Conservation (phyloP, 495 filamentous ascomycete species). For the Neurospora tetraspora region DNA sequence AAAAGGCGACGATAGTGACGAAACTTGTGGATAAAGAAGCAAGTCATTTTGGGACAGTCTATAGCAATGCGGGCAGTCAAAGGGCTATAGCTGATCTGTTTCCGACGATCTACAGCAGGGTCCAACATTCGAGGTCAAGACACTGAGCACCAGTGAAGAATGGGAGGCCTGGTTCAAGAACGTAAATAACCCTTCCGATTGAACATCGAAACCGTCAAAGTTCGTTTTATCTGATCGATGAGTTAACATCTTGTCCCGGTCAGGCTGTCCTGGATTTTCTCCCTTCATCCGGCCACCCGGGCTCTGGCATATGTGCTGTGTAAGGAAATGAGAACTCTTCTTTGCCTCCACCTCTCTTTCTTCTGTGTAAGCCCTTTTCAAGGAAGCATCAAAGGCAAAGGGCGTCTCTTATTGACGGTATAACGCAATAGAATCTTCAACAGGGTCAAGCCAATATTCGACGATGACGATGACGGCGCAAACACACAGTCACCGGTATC, state of each 20-base stretch:
- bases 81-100: neutral
- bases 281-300: neutral
- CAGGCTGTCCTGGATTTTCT: neutral
- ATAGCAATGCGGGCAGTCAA: neutral
- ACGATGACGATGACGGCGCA: neutral
- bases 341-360: neutral
- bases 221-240: neutral
- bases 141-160: neutral
- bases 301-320: neutral
- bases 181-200: neutral
- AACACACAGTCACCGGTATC: neutral
- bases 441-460: neutral
- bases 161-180: neutral
- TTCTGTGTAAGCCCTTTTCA: neutral
- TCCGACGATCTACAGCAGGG: neutral
- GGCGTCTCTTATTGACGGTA: neutral
- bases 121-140: neutral
- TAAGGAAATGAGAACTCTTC: neutral
- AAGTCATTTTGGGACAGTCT: neutral
- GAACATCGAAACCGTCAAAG: neutral
- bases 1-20: neutral
- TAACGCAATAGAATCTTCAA: neutral
- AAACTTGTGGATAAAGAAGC: neutral
- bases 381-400: neutral
- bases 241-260: neutral